Base-by-base conservation (phyloP, 441 rosid genomes). In the Daphne laureola region DNA sequence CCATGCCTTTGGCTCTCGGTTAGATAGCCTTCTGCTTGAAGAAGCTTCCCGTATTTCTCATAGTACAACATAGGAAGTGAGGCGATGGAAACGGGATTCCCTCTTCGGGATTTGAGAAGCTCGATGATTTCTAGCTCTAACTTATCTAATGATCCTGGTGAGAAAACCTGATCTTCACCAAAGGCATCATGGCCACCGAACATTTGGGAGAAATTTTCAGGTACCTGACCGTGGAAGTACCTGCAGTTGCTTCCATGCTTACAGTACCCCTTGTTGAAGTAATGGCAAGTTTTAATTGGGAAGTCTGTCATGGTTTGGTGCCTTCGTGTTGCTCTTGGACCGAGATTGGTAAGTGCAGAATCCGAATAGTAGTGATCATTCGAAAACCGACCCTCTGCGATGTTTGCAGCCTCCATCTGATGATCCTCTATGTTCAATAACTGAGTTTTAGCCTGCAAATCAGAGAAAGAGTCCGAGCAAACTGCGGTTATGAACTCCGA, bases 1-100 rank as follows among this genome's bases (percentile, higher is more conserved):
- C 93, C 93, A 46, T 85, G 86, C 45, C 93, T 72, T 68, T 82
- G 93, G 67, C 93, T 85, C 67, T 82, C 89, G 0, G 89, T 76
- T 31, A 82, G 84, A 64, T 85, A 82, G 16, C 93, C 89, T 4
- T 82, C 89, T 1, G 87, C 89, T 61, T 73, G 93, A 61, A 85
- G 83, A 53, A 69, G 72, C 68, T 73, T 82, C 5, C 87, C 78
- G 41, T 69, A 80, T 36, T 68, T 82, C 43, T 76, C 86, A 17
- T 72, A 76, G 54, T 85, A 85, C 4, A 80, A 64, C 84, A 74
- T 71, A 17, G 93, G 93, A 55, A 85, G 62, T 3, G 90, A 82
- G 12, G 93, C 89, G 36, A 82, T 85, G 0, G 93, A 80, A 56
- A 85, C 68, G 8, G 93, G 87, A 46, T 61, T 56, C 35, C 87